Percentiles rank a stretch among this genome's conserved stretches.
Conservation (phyloP, 495 filamentous ascomycete species). For the Aspergillus cristatus region DNA sequence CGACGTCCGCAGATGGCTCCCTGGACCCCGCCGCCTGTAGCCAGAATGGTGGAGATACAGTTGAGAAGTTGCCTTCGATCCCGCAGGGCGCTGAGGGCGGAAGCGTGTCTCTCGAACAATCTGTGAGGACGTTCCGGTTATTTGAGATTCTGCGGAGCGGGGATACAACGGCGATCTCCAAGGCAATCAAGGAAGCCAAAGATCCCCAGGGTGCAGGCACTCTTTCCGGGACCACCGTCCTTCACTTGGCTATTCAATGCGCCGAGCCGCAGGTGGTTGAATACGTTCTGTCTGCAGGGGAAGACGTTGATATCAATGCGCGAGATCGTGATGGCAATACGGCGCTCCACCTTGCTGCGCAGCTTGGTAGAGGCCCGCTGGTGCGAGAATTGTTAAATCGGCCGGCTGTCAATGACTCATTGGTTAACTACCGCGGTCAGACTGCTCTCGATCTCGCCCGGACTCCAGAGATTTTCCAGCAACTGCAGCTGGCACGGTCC, state of each 20-base stretch:
- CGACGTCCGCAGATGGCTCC: slow-evolving; percentile 15
- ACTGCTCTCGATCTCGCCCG: slow-evolving; percentile 82
- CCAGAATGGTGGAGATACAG: slow-evolving; percentile 19
- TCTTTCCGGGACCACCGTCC: slow-evolving; percentile 73
- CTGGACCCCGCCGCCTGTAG: slow-evolving; percentile 17
- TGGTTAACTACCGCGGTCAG: slow-evolving; percentile 82
- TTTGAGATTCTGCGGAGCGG: slow-evolving; percentile 88
- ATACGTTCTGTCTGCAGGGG: slow-evolving; percentile 69
- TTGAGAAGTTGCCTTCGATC: slow-evolving; percentile 25
- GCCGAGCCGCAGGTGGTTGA: slow-evolving; percentile 95
- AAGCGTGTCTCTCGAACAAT: slow-evolving; percentile 72
- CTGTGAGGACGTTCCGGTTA: slow-evolving; percentile 84
- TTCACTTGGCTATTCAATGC: slow-evolving; percentile 95
- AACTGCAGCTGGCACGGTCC: slow-evolving; percentile 82
- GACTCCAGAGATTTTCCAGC: slow-evolving; percentile 89
- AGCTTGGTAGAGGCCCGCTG: slow-evolving; percentile 67
- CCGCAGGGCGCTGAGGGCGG: slow-evolving; percentile 18
- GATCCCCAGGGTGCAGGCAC: slow-evolving; percentile 31
- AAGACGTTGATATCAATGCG: slow-evolving; percentile 70
- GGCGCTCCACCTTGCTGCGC: slow-evolving; percentile 78
- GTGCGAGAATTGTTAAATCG: slow-evolving; percentile 74
- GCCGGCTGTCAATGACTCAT: slow-evolving; percentile 75
- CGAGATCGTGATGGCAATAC: slow-evolving; percentile 91
- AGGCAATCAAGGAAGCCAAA: slow-evolving; percentile 68
- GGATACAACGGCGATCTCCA: slow-evolving; percentile 82